Base-by-base conservation (phyloP, 805 yeast genomes). In the Candida silvatica region DNA sequence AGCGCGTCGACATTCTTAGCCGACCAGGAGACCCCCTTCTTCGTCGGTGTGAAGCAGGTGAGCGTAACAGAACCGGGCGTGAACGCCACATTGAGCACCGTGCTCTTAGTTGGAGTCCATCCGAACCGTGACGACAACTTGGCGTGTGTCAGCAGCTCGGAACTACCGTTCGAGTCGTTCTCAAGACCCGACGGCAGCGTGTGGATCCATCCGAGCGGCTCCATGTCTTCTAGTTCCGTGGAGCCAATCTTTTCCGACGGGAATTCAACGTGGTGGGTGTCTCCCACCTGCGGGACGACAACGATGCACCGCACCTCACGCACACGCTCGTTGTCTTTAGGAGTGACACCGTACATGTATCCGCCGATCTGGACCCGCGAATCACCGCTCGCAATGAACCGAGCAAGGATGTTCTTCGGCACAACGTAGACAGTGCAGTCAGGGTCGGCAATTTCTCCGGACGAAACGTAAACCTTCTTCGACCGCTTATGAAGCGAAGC, bases 151-250 rank as follows among this genome's bases (percentile, higher is more conserved):
- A 81, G 67, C 12, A 85, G 72, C 44, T 90, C 97, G 24, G 68
- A 59, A 0, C 95, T 77, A 5, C 81, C 63, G 62, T 88, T 69
- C 34, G 67, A 64, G 32, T 71, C 70, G 5, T 37, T 47, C 8
- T 51, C 47, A 14, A 68, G 44, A 26, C 83, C 95, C 15, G 71
- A 73, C 1, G 80, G 67, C 53, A 80, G 86, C 0, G 97, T 84
- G 52, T 90, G 97, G n/a, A 92, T 71, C 95, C 96, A 84, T 1
- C 98, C 98, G 14, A 92, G 56, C 4, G 92, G 71, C 48, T 86
- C 88, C 24, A 85, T 54, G 2, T 73, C 81, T n/a, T 66, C 63
- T 8, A 71, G 46, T 31, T 60, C 61, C 16, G 61, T 59, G 6
- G 59, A 47, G 4, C 59, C 56, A 2, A 80, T 75, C 3, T 68